Evolutionary conservation across 208 protist species (phyloP), one percentile per base, ranked within the genome.

Genomic region (Borovskyia barvae): DNA sequence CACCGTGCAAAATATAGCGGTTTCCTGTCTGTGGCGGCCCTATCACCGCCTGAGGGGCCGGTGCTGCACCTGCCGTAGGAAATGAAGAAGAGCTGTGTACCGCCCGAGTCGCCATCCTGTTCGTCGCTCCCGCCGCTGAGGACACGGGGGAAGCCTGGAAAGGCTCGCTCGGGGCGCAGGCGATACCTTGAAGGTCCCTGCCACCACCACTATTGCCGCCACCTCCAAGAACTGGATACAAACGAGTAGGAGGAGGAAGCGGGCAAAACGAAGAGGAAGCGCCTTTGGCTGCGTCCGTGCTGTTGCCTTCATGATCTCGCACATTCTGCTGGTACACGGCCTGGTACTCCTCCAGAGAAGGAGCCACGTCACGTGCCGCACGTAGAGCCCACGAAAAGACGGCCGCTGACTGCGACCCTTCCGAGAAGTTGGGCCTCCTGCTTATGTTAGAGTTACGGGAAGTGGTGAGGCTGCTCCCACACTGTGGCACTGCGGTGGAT

Each of bases 401-500:
- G n/a, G n/a, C n/a, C n/a, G n/a, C n/a, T n/a, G n/a, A n/a, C n/a
- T n/a, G n/a, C n/a, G n/a, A n/a, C n/a, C n/a, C n/a, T n/a, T n/a
- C n/a, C n/a, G n/a, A n/a, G n/a, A n/a, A n/a, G n/a, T n/a, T n/a
- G n/a, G n/a, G n/a, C n/a, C n/a, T n/a, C n/a, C n/a, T n/a, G n/a
- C n/a, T n/a, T n/a, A n/a, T n/a, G 4, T 20, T 20, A 9, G 12
- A 3, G 20, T 15, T 30, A 3, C 54, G 32, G 12, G 40, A 51
- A 5, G 35, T 39, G 35, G 35, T 39, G 8, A 14, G 11, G 14
- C 35, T 39, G 35, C 35, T 39, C 14, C 48, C 30, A 24, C 41
- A 61, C 9, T 43, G 28, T 33, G 56, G 54, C 5, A 35, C 59
- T 4, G 64, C 71, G 19, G 5, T 36, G 15, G 65, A 12, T 4